Evolutionary conservation across 768 basidiomycete genomes (phyloP).

Genomic region (Podaxis carcinomalis): DNA sequence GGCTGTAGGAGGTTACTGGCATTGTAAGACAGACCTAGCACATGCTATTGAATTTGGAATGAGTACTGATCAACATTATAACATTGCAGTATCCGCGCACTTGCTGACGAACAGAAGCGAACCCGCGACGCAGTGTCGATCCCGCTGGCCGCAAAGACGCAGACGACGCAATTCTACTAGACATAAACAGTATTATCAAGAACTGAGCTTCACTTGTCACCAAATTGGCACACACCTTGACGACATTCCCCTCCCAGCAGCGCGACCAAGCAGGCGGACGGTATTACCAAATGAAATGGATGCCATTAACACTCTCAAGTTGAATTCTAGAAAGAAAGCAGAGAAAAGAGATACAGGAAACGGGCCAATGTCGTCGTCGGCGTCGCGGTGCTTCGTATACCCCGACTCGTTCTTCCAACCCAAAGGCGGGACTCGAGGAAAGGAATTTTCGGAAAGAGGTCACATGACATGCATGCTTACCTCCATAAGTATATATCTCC

Average conservation of each 20-base stretch:
- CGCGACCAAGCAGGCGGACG: background rate
- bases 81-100: background rate
- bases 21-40: background rate
- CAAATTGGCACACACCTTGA: background rate
- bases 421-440: background rate
- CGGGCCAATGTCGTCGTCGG: background rate
- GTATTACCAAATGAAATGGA: background rate
- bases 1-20: background rate
- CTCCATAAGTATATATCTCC: background rate
- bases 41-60: background rate
- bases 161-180: background rate
- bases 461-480: background rate
- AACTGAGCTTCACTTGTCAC: background rate
- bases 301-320: background rate
- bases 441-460: background rate
- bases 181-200: background rate
- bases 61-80: background rate
- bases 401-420: background rate
- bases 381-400: background rate
- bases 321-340: background rate
- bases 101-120: conserved; percentile 3
- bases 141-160: background rate
- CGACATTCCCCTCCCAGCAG: background rate
- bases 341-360: background rate
- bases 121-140: background rate